Conservation (phyloP, 768 basidiomycete species). For the Tubosaeta sp. region DNA sequence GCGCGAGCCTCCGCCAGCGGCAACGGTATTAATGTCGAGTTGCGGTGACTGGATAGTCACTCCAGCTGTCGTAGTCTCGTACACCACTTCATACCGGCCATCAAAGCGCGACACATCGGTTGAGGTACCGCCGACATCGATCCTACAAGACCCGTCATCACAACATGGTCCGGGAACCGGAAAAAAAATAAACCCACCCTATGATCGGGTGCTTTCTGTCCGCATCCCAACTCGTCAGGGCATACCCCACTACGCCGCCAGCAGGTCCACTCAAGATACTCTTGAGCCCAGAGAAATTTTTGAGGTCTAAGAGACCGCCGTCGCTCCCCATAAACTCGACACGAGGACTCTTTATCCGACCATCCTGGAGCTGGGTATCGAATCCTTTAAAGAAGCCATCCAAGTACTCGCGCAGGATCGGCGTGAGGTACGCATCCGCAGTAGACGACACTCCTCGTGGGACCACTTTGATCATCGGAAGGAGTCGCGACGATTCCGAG, state of each 20-base stretch:
- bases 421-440: slow-evolving; percentile 94
- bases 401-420: slow-evolving; percentile 77
- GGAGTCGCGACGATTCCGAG: slow-evolving; percentile 81
- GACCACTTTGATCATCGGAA: slow-evolving; percentile 95
- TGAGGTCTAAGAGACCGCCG: slow-evolving; percentile 74
- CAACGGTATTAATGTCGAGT: slow-evolving; percentile 93
- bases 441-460: slow-evolving; percentile 90
- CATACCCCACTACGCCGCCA: slow-evolving; percentile 94
- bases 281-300: slow-evolving; percentile 89
- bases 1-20: slow-evolving; percentile 91
- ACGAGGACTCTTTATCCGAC: slow-evolving; percentile 53
- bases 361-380: slow-evolving; percentile 65
- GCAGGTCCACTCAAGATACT: slow-evolving; percentile 92
- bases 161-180: not conserved
- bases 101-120: slow-evolving; percentile 94
- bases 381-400: slow-evolving; percentile 92
- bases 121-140: slow-evolving; percentile 93
- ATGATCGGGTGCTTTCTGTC: slow-evolving; percentile 71
- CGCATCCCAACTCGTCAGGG: slow-evolving; percentile 82
- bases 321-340: slow-evolving; percentile 98
- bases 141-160: slow-evolving; percentile 35
- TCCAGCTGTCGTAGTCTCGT: slow-evolving; percentile 94
- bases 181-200: slow-evolving; percentile 48
- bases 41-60: slow-evolving; percentile 91
- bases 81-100: slow-evolving; percentile 87